These are phyloP conservation scores for Metroxylon sagu DNA, from an alignment of 176 grass and related monocot genomes.

Conservation along the genomic window DNA sequence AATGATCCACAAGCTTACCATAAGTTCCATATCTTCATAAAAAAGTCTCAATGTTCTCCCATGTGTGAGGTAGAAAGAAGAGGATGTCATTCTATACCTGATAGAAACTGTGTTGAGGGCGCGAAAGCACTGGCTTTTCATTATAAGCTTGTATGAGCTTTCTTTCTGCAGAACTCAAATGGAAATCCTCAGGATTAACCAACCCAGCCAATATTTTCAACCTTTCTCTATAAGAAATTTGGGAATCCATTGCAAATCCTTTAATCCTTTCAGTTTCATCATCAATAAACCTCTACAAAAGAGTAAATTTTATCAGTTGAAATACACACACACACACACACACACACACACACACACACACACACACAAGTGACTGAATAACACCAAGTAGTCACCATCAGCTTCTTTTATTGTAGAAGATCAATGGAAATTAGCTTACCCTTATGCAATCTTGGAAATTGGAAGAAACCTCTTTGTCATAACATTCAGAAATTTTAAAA, in stretches of 20 bases:
- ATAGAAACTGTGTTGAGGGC: conserved; percentile 82
- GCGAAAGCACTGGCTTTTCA: conserved; percentile 92
- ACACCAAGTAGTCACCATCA: background rate
- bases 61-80: conserved; percentile 1
- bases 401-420: conserved; percentile 6
- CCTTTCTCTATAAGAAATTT: conserved; percentile 62
- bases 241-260: conserved; percentile 70
- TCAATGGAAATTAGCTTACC: conserved; percentile 27
- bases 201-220: conserved; percentile 88
- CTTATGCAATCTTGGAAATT: conserved; percentile 78
- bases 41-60: no score
- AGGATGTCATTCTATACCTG: conserved; percentile 35
- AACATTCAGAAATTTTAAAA: conserved; percentile 83
- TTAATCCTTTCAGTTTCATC: conserved; percentile 79
- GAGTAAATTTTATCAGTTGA: conserved; percentile 7
- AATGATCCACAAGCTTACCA: no score
- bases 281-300: conserved; percentile 60
- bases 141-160: conserved; percentile 92
- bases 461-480: conserved; percentile 85
- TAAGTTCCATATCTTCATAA: no score
- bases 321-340: background rate
- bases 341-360: background rate
- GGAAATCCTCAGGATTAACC: conserved; percentile 85
- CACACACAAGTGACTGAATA: background rate
- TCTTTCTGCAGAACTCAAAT: conserved; percentile 63